A percentile compares a stretch with the other conserved stretches of the same genome.
phyloP scores from a whole-genome alignment of 257 asterid genomes.

The Nicotiana tomentosiformis region DNA sequence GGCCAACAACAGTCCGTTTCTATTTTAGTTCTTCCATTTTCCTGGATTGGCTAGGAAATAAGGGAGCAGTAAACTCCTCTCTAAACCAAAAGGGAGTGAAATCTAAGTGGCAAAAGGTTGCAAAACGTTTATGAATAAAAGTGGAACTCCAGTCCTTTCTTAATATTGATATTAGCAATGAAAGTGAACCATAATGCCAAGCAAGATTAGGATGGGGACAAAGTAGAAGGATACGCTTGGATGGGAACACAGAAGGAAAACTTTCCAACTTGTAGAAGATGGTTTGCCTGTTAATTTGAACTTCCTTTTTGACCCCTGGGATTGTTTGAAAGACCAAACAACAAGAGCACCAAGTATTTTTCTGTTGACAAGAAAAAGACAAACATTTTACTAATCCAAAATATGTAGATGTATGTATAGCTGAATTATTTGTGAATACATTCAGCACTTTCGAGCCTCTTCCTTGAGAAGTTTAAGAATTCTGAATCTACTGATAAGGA shows the following conservation, averaged over 20 bases:
- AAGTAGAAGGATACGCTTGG: constrained; percentile 71
- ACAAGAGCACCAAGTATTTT: constrained; percentile 40
- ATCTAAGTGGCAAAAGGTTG: background rate
- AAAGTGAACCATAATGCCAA: background rate
- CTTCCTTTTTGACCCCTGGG: constrained; percentile 36
- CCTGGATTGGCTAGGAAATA: background rate
- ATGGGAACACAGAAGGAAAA: constrained; percentile 53
- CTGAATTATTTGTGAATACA: background rate
- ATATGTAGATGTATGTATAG: background rate
- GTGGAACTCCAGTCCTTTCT: constrained; percentile 2
- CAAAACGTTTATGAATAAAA: background rate
- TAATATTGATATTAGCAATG: background rate
- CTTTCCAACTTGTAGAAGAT: constrained; percentile 53
- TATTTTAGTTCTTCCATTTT: background rate
- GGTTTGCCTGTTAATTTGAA: constrained; percentile 49
- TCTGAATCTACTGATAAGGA: background rate
- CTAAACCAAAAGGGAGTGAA: background rate
- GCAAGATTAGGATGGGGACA: constrained; percentile 16
- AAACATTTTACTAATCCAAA: background rate
- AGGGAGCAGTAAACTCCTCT: background rate
- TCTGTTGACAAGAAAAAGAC: constrained; percentile 38
- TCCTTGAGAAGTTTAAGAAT: background rate
- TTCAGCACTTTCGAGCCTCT: background rate
- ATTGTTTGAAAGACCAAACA: constrained; percentile 44
- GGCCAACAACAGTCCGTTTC: background rate